These are phyloP conservation scores for Pseudoturritis turrita DNA, from an alignment of 345 rosid species.

Conservation along the genomic window DNA sequence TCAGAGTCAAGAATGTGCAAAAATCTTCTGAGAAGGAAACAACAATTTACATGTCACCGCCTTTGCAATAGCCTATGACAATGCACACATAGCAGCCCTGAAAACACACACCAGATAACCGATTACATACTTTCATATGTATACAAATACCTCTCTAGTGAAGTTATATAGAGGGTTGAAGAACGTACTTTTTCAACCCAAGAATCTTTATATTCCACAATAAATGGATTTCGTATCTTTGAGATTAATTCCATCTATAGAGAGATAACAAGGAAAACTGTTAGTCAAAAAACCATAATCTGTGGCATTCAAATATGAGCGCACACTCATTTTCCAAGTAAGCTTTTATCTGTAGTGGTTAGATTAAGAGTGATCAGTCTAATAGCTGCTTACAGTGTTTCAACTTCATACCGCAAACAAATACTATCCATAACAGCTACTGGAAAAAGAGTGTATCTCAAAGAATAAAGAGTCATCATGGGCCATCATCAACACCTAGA, in stretches of 20 bases:
- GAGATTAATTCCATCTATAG: slow-evolving; percentile 95
- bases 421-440: not conserved
- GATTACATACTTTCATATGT: not conserved
- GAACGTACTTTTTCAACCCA: slow-evolving; percentile 90
- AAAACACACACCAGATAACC: slow-evolving; percentile 14
- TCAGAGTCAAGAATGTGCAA: slow-evolving; percentile 3
- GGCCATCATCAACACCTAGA: not conserved
- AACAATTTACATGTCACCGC: slow-evolving; percentile 90
- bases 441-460: not conserved
- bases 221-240: slow-evolving; percentile 78
- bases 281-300: not conserved
- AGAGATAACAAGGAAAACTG: not conserved
- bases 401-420: not conserved
- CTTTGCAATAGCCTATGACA: slow-evolving; percentile 94
- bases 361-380: not conserved
- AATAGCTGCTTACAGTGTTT: not conserved
- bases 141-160: not conserved
- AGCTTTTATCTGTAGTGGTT: not conserved
- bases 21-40: slow-evolving; percentile 21
- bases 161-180: not conserved
- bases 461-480: not conserved
- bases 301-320: not conserved
- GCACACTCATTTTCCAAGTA: not conserved
- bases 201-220: slow-evolving; percentile 96
- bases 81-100: slow-evolving; percentile 99